Conservation (phyloP, 371 early-diverging fungal genomes). For the Rhizopus stolonifer region DNA sequence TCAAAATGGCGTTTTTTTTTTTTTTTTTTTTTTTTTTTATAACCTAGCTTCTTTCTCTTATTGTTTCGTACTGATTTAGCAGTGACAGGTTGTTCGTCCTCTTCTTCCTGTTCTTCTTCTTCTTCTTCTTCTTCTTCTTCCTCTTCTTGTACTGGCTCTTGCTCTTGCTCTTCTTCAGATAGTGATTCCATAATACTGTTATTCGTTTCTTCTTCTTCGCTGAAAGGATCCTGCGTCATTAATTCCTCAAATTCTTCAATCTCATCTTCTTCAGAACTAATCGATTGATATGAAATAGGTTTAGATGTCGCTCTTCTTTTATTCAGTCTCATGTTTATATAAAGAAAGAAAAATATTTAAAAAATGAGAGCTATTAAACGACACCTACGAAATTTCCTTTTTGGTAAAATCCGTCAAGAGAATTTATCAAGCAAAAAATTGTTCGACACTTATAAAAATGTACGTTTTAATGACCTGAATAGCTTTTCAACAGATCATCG, state of each 20-base stretch:
- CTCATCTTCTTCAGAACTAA: slow-evolving; percentile 19
- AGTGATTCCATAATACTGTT: slow-evolving; percentile 30
- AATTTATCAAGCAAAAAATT: no score
- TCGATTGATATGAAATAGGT: slow-evolving; percentile 22
- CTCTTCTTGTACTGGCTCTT: slow-evolving; percentile 28
- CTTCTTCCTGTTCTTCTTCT: slow-evolving; percentile 33
- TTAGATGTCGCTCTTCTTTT: slow-evolving; percentile 23
- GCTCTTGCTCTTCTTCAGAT: slow-evolving; percentile 30
- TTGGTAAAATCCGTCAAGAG: no score
- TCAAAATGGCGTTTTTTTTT: neutral
- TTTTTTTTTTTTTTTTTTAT: neutral
- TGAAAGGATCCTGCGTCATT: slow-evolving; percentile 15
- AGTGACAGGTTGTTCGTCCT: slow-evolving; percentile 25
- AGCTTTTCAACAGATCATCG: no score
- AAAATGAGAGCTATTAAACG: no score
- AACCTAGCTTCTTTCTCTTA: slow-evolving; percentile 35
- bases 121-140: slow-evolving; percentile 29
- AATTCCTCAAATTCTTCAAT: slow-evolving; percentile 20
- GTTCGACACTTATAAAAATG: no score
- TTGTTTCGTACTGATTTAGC: slow-evolving; percentile 7
- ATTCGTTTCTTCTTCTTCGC: slow-evolving; percentile 32
- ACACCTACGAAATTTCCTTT: no score
- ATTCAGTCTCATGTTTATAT: slow-evolving; percentile 18
- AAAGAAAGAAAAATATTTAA: slow-evolving; percentile 1
- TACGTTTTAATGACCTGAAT: no score